Evolutionary conservation across 257 asterid species (phyloP), one percentile per base, ranked within the genome.

Genomic region (Primulina huaijiensis): DNA sequence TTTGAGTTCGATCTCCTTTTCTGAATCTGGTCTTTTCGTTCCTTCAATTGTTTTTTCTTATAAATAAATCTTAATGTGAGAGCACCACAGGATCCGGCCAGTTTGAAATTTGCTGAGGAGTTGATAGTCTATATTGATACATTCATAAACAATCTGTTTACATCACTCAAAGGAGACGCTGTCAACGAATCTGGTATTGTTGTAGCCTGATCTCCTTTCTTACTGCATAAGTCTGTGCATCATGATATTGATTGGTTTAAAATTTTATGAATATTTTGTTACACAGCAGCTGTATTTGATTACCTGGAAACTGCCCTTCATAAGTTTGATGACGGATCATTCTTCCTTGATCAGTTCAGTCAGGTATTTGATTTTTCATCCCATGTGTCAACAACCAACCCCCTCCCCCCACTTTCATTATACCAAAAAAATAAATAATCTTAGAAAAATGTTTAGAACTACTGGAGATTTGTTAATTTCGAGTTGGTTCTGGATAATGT

Each of bases 271-370:
- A 71, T 20, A 50, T 10, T 64, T 69, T 65, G 62, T 50, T 67
- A 73, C 58, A 19, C 87, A 86, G 92, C 80, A 75, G 77, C 77
- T 65, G 88, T 60, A 60, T 85, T 79, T 40, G 90, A 87, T 78
- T 82, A 80, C 81, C 72, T 87, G 81, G 92, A 87, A 75, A 69
- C 77, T 60, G 87, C 90, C 30, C 87, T 87, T 52, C 64, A 73
- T 30, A 84, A 87, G 82, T 81, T 75, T 52, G 82, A 74, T 11
- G 92, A 87, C 72, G 92, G 92, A 12, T 87, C 87, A 17, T 87
- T 84, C 84, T 87, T 87, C 77, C 88, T 84, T 55, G 90, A 88
- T 9, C 85, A 79, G 60, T 84, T 87, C 77, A 87, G 92, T 72
- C 84, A 74, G 65, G 92, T 87, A 72, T 80, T 82, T 72, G 52